phyloP scores from a whole-genome alignment of 139 green algal species.

The Micractinium sp. region DNA sequence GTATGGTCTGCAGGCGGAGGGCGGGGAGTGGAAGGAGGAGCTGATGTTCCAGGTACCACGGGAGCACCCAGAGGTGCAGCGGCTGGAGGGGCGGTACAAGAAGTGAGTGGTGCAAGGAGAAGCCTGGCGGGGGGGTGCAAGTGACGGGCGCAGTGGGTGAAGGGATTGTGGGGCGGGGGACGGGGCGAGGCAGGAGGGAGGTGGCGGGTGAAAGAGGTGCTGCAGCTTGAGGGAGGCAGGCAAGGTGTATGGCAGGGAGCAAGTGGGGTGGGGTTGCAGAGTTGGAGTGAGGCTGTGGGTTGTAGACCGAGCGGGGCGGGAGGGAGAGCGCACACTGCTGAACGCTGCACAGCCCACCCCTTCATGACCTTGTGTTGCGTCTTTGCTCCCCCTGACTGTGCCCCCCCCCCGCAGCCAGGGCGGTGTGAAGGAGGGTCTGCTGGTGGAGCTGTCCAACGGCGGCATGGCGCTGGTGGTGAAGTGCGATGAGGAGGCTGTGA shows the following conservation, averaged over 20 bases:
- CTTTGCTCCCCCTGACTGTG: too few species aligned
- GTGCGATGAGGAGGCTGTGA: slow-evolving; percentile 54
- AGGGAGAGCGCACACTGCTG: too few species aligned
- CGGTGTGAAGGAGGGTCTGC: slow-evolving; percentile 60
- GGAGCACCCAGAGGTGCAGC: slow-evolving; percentile 80
- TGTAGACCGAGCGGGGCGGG: too few species aligned
- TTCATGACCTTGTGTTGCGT: neutral
- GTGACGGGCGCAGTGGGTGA: neutral
- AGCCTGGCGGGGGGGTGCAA: too few species aligned
- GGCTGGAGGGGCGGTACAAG: slow-evolving; percentile 67
- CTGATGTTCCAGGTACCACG: slow-evolving; percentile 85
- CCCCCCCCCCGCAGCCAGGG: too few species aligned
- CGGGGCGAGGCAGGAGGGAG: too few species aligned
- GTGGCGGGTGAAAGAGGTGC: too few species aligned
- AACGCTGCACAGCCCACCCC: slow-evolving; percentile 58
- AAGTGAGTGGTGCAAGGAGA: neutral
- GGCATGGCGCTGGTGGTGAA: slow-evolving; percentile 74
- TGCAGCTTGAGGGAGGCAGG: too few species aligned
- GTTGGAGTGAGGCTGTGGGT: too few species aligned
- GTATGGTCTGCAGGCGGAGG: slow-evolving; percentile 58
- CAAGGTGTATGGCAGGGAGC: too few species aligned
- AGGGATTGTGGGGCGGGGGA: neutral
- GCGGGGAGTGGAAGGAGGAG: slow-evolving; percentile 81
- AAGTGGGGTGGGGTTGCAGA: too few species aligned
- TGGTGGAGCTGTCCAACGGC: slow-evolving; percentile 84